phyloP scores from a whole-genome alignment of 371 early-diverging fungal species.

The Lichtheimia ramosa region DNA sequence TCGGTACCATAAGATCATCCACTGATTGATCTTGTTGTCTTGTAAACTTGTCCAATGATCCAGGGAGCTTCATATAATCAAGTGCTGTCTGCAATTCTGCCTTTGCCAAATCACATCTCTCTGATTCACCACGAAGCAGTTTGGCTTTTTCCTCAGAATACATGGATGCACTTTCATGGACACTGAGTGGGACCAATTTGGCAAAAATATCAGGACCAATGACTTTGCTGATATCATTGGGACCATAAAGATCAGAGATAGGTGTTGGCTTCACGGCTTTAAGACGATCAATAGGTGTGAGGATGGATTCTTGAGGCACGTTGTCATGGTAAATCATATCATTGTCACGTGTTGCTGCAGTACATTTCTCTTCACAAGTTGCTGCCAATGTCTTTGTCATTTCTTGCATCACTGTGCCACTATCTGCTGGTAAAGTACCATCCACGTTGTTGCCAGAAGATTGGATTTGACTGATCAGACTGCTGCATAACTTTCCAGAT shows the following conservation, averaged over 20 bases:
- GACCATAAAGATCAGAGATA: slow-evolving; percentile 72
- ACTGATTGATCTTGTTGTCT: slow-evolving; percentile 28
- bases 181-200: slow-evolving; percentile 84
- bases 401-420: slow-evolving; percentile 63
- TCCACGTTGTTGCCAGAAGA: slow-evolving; percentile 48
- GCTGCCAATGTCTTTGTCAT: slow-evolving; percentile 61
- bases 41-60: slow-evolving; percentile 75
- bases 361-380: slow-evolving; percentile 60
- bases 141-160: slow-evolving; percentile 96
- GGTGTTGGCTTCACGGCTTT: slow-evolving; percentile 76
- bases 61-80: slow-evolving; percentile 84
- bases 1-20: slow-evolving; percentile 53
- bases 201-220: slow-evolving; percentile 87
- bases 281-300: slow-evolving; percentile 82
- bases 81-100: slow-evolving; percentile 85
- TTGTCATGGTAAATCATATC: slow-evolving; percentile 94
- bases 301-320: slow-evolving; percentile 77
- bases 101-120: slow-evolving; percentile 77
- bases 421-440: slow-evolving; percentile 46
- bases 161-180: slow-evolving; percentile 88
- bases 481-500: slow-evolving; percentile 62
- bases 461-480: slow-evolving; percentile 50
- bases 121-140: slow-evolving; percentile 78
- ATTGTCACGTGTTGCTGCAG: slow-evolving; percentile 78
- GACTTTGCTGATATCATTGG: slow-evolving; percentile 69